These are phyloP conservation scores for Hanseniaspora meyeri DNA, from an alignment of 805 yeast genomes.

Conservation along the genomic window DNA sequence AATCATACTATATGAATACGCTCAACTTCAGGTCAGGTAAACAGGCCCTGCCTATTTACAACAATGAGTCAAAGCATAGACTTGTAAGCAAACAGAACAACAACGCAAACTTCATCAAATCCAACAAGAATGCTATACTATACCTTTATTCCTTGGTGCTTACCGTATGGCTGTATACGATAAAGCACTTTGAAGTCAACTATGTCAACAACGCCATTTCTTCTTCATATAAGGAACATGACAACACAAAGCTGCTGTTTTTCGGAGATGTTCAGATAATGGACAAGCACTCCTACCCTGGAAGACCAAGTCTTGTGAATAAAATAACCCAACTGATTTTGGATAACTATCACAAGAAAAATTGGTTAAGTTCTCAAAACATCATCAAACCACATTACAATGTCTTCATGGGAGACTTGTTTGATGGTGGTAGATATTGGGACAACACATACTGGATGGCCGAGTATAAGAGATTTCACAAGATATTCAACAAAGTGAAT, in stretches of 20 bases:
- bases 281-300: constrained; percentile 79
- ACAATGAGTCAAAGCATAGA: not conserved
- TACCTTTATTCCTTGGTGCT: constrained; percentile 18
- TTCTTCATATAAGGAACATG: constrained; percentile 26
- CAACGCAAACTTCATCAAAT: not conserved
- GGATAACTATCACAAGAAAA: constrained; percentile 71
- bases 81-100: not conserved
- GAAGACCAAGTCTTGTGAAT: constrained; percentile 39
- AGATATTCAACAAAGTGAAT: constrained; percentile 45
- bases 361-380: constrained; percentile 49
- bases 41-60: not conserved
- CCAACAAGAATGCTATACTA: constrained; percentile 15
- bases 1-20: not conserved
- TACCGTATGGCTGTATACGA: constrained; percentile 33
- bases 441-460: constrained; percentile 53
- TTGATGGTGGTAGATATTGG: constrained; percentile 93
- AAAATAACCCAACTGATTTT: constrained; percentile 47
- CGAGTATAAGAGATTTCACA: constrained; percentile 58
- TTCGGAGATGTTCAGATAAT: constrained; percentile 92
- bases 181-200: constrained; percentile 45
- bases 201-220: constrained; percentile 32
- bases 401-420: constrained; percentile 77
- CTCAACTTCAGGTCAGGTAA: not conserved
- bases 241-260: constrained; percentile 35
- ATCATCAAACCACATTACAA: constrained; percentile 60